A percentile compares a stretch with the other conserved stretches of the same genome.
phyloP scores from a whole-genome alignment of 1,284 basidiomycete genomes.

The Puccinia coronata region DNA sequence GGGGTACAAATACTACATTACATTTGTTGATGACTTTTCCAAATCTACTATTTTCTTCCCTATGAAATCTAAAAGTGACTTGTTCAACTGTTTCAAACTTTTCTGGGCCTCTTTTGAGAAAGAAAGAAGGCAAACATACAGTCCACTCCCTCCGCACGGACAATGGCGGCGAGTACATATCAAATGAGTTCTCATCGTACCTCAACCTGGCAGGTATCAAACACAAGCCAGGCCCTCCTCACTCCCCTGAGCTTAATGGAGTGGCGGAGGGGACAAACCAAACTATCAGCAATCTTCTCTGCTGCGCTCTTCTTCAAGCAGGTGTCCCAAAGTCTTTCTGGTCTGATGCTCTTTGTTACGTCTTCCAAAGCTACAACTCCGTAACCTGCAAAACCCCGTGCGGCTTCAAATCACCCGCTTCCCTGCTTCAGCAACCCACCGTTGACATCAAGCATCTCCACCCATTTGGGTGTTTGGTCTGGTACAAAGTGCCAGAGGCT shows the following conservation, averaged over 20 bases:
- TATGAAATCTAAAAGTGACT: no score
- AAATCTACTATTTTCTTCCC: no score
- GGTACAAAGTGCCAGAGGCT: not conserved
- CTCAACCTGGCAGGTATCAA: not conserved
- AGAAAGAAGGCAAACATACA: not conserved
- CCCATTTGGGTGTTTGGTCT: not conserved
- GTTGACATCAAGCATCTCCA: not conserved
- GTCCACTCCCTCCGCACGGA: no score
- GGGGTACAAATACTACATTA: not conserved
- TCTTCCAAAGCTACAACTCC: not conserved
- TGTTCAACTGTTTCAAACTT: no score
- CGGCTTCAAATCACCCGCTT: not conserved
- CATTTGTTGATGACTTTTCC: no score
- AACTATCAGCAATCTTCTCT: not conserved
- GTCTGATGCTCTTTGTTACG: not conserved
- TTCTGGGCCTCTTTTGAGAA: slow-evolving; percentile 1
- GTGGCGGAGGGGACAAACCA: no score
- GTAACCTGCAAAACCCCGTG: not conserved
- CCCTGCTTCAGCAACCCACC: not conserved
- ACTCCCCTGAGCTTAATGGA: no score
- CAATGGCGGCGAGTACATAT: no score
- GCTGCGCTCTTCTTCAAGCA: not conserved
- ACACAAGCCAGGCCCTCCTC: no score
- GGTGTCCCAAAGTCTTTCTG: not conserved
- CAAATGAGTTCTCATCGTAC: not conserved